Conservation (phyloP, 345 rosid species). For the Populus alba region DNA sequence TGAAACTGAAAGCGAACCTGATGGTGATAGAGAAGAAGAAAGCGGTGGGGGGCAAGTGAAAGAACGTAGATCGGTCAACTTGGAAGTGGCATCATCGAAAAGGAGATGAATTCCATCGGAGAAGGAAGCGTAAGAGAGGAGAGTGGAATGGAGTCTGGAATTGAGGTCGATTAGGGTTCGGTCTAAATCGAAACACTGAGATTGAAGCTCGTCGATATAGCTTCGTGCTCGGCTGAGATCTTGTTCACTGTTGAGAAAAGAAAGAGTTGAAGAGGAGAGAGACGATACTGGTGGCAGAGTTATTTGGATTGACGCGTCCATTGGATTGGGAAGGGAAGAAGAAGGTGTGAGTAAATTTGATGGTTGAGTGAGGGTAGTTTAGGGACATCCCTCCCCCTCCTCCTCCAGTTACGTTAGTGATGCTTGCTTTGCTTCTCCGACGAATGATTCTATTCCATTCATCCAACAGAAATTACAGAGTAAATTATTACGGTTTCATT, state of each 20-base stretch:
- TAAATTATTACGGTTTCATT: no score
- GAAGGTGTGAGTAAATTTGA: conserved; percentile 14
- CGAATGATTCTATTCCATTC: no score
- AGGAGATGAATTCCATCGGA: conserved; percentile 51
- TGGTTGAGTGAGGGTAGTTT: conserved; percentile 5
- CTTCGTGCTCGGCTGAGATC: conserved; percentile 47
- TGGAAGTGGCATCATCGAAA: conserved; percentile 34
- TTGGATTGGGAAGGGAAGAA: conserved; percentile 10
- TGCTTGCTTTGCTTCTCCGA: no score
- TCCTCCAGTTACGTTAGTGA: no score
- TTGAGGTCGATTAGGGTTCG: conserved; percentile 46
- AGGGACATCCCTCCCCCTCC: neutral
- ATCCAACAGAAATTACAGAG: no score
- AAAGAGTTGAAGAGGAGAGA: conserved; percentile 45
- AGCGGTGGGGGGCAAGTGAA: conserved; percentile 33
- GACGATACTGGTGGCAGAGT: conserved; percentile 44
- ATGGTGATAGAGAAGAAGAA: neutral
- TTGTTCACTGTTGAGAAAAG: conserved; percentile 52
- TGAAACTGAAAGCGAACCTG: conserved; percentile 37
- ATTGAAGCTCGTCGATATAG: conserved; percentile 52
- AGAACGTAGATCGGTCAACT: conserved; percentile 56
- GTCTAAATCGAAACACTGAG: conserved; percentile 61
- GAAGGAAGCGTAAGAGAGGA: conserved; percentile 59
- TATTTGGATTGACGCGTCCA: conserved; percentile 46
- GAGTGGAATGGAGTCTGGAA: conserved; percentile 49